phyloP scores from a whole-genome alignment of 2,329 filamentous ascomycete species.

The Scortechinia acanthostroma region DNA sequence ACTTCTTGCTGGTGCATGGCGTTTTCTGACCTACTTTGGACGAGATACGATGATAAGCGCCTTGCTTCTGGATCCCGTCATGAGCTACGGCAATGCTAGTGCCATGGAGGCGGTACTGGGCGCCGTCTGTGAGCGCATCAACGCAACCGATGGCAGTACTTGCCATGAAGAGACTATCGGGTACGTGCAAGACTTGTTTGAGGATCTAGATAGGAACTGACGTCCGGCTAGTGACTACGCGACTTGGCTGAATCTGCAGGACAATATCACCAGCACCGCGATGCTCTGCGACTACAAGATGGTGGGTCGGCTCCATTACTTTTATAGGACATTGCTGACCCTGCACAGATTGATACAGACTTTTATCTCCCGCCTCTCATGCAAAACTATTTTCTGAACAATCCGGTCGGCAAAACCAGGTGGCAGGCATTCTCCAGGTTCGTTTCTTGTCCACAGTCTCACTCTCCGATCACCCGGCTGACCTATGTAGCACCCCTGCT shows the following conservation, averaged over 20 bases:
- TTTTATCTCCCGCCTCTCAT: slow-evolving; percentile 51
- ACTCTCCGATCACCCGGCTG: too few species aligned
- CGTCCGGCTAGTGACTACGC: slow-evolving; percentile 51
- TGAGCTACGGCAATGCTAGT: slow-evolving; percentile 44
- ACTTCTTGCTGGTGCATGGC: slow-evolving; percentile 56
- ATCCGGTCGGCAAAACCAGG: slow-evolving; percentile 26
- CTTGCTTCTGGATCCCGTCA: slow-evolving; percentile 46
- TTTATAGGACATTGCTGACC: slow-evolving; percentile 11
- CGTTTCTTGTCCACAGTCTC: slow-evolving; percentile 3
- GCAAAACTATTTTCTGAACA: slow-evolving; percentile 46
- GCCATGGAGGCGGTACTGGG: slow-evolving; percentile 54
- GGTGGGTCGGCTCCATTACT: slow-evolving; percentile 15
- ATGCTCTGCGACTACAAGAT: slow-evolving; percentile 51
- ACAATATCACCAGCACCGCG: slow-evolving; percentile 40
- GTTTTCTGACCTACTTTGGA: slow-evolving; percentile 62
- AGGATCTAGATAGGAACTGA: too few species aligned
- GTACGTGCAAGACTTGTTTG: slow-evolving; percentile 8
- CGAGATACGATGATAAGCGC: slow-evolving; percentile 57
- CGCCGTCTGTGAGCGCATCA: slow-evolving; percentile 52
- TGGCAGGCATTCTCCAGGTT: slow-evolving; percentile 22
- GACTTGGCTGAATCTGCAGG: slow-evolving; percentile 46
- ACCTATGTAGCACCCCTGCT: slow-evolving; percentile 17
- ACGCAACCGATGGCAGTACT: slow-evolving; percentile 48
- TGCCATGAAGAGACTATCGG: slow-evolving; percentile 62
- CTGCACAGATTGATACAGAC: slow-evolving; percentile 45